A percentile compares a stretch with the other conserved stretches of the same genome.
phyloP scores from a whole-genome alignment of 2,329 filamentous ascomycete genomes.

The Phaeosphaeriaceae sp. region DNA sequence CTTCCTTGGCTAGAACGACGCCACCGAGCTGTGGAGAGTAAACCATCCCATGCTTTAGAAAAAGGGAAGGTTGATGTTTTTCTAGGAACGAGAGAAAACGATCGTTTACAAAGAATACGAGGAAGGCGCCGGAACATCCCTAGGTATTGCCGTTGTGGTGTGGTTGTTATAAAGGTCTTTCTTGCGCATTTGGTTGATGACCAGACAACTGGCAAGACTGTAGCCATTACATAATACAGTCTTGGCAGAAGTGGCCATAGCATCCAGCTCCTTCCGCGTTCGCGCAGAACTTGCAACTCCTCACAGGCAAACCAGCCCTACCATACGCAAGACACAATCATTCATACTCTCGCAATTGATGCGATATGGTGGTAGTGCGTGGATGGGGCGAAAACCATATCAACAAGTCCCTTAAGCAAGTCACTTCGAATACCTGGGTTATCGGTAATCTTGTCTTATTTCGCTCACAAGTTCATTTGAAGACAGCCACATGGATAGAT shows the following conservation, averaged over 20 bases:
- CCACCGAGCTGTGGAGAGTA: no score
- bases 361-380: not conserved
- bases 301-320: not conserved
- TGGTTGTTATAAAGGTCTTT: no score
- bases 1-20: no score
- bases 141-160: no score
- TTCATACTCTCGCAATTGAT: not conserved
- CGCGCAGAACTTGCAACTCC: not conserved
- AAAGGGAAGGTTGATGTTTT: no score
- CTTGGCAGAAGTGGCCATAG: not conserved
- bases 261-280: not conserved
- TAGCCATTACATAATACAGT: not conserved
- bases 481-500: conserved; percentile 16
- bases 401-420: conserved; percentile 15
- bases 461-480: conserved; percentile 6
- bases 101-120: no score
- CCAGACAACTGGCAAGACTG: not conserved
- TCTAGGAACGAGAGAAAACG: no score
- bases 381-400: conserved; percentile 13
- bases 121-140: no score
- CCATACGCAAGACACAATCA: not conserved
- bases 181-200: no score
- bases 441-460: conserved; percentile 11
- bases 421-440: conserved; percentile 14
- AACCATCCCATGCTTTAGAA: no score